These are phyloP conservation scores for Solanum pennellii DNA, from an alignment of 257 asterid genomes.

Conservation along the genomic window DNA sequence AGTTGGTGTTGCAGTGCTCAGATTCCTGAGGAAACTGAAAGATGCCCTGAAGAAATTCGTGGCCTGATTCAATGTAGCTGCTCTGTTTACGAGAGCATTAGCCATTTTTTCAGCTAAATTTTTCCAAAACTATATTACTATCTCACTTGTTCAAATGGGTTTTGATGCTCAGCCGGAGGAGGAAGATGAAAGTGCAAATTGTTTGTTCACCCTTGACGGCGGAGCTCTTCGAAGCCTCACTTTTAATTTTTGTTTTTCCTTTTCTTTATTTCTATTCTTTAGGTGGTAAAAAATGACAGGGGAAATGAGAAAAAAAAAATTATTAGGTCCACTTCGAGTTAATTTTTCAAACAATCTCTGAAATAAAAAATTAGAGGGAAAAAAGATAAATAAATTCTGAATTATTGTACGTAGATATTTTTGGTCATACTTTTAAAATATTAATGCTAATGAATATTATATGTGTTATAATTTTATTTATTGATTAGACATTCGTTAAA, in stretches of 20 bases:
- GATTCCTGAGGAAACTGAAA: slow-evolving; percentile 34
- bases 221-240: not conserved
- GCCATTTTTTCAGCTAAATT: slow-evolving; percentile 43
- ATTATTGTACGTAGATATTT: too few relatives aligned
- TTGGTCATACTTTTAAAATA: too few relatives aligned
- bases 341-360: not conserved
- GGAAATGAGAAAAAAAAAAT: too few relatives aligned
- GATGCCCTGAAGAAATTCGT: slow-evolving; percentile 28
- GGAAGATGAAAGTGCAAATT: not conserved
- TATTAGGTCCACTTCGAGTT: not conserved
- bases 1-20: slow-evolving; percentile 25
- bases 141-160: not conserved
- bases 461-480: too few relatives aligned
- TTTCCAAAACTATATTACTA: not conserved
- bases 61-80: slow-evolving; percentile 23
- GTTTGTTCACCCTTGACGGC: not conserved
- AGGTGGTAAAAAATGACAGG: not conserved
- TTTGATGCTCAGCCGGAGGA: not conserved
- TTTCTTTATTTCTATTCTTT: too few relatives aligned
- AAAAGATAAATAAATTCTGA: too few relatives aligned
- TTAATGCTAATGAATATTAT: too few relatives aligned
- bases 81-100: slow-evolving; percentile 27
- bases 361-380: too few relatives aligned
- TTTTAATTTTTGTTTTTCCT: too few relatives aligned
- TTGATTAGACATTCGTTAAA: too few relatives aligned